Evolutionary conservation across 129 eudicot genomes (phyloP).

Genomic region (Flaveria robusta): DNA sequence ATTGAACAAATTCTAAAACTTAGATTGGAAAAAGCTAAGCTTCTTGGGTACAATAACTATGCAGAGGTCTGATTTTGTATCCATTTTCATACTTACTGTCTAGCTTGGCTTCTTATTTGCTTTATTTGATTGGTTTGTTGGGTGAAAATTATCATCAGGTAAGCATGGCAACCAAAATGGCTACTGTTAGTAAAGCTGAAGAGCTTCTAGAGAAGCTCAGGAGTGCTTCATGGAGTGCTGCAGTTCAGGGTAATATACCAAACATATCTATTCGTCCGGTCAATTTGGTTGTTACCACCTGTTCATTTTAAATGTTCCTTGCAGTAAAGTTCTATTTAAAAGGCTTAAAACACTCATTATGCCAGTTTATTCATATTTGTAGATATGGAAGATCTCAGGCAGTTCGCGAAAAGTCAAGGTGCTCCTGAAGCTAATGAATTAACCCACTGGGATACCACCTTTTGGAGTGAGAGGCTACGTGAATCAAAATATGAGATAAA

Average conservation of each 20-base stretch:
- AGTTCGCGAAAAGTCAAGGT: conserved; percentile 70
- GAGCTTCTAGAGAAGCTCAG: conserved; percentile 98
- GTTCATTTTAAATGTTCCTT: not conserved
- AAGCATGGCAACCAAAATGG: conserved; percentile 99
- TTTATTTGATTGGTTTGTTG: conserved; percentile 18
- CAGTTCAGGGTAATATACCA: conserved; percentile 67
- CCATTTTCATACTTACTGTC: conserved; percentile 2
- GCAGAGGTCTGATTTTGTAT: conserved; percentile 67
- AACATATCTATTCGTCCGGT: not conserved
- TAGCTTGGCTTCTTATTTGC: not conserved
- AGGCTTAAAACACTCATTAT: not conserved
- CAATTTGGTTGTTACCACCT: conserved; percentile 13
- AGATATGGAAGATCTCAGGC: conserved; percentile 89
- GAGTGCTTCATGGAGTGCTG: conserved; percentile 93
- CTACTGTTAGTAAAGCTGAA: conserved; percentile 89
- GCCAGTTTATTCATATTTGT: conserved; percentile 13
- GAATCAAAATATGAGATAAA: conserved; percentile 93
- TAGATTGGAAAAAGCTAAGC: conserved; percentile 89
- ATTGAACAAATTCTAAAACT: conserved; percentile 86
- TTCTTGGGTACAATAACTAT: conserved; percentile 91
- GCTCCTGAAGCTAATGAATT: conserved; percentile 82
- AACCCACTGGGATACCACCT: conserved; percentile 78
- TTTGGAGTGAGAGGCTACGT: conserved; percentile 98
- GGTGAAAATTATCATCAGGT: conserved; percentile 49
- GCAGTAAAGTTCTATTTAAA: not conserved